Evolutionary conservation across 2,329 filamentous ascomycete genomes (phyloP), one percentile per base, ranked within the genome.

Genomic region (Penicillium decumbens): DNA sequence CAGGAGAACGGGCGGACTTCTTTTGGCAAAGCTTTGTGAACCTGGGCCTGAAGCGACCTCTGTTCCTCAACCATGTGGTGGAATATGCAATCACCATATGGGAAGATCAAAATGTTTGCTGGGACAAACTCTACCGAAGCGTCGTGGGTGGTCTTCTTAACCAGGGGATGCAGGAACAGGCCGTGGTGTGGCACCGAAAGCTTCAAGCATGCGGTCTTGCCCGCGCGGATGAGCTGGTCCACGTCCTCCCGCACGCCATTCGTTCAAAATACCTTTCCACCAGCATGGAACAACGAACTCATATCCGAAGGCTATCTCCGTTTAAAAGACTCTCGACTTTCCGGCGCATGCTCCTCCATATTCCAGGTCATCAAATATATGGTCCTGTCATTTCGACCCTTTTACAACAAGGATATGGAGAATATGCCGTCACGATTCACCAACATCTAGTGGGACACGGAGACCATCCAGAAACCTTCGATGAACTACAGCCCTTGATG

Each of bases 341-440:
- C 43, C 68, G 66, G 39, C 59, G 58, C 7, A 71, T 80, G 20
- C 78, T 77, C 55, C 58, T 63, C 15, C 49, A 65, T 9, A 62
- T 65, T 9, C 53, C 64, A 4, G 63, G 68, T 38, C 68, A 70
- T 41, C 67, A 68, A 38, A 66, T 76, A 7, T 80, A 80, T 55
- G 61, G 61, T 2, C 65, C 62, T 23, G 59, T 75, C n/a, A 67
- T 80, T 24, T 63, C 71, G 13, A 53, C 56, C 15, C 59, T 80
- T 2, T 69, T 73, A 56, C 55, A 64, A 6, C 60, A 64, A 30
- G 66, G 70, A 23, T 57, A 69, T 33, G 63, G 68, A 43, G 57
- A 69, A 18, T 60, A 71, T 47, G 75, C 75, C 27, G 58, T 75
- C 7, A 61, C 63, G 15, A 77, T 78, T 74, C 77, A 80, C 55